These are phyloP conservation scores for Candolleomyces eurysporus DNA, from an alignment of 768 basidiomycete genomes.

Conservation along the genomic window DNA sequence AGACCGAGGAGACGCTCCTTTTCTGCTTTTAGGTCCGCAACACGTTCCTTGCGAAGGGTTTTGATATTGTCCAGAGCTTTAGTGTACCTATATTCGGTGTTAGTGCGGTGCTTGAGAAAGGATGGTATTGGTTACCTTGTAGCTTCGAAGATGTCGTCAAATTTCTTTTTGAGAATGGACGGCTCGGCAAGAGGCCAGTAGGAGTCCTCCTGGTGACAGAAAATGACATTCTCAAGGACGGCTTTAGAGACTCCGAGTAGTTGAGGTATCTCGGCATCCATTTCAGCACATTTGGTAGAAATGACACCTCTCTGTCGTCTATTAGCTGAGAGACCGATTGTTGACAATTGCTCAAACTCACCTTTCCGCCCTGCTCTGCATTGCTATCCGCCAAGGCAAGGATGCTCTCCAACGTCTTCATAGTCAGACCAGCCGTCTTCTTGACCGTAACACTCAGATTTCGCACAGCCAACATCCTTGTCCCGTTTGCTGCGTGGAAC, in stretches of 20 bases:
- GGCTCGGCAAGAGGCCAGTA: constrained; percentile 98
- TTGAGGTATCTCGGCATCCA: constrained; percentile 92
- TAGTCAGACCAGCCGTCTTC: constrained; percentile 83
- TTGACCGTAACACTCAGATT: constrained; percentile 92
- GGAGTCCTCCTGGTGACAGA: constrained; percentile 98
- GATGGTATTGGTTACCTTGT: constrained; percentile 61
- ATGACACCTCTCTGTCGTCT: constrained; percentile 71
- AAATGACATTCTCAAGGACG: constrained; percentile 99
- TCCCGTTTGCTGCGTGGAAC: constrained; percentile 87
- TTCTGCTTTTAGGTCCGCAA: constrained; percentile 89
- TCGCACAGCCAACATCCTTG: constrained; percentile 85
- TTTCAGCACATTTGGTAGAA: constrained; percentile 96
- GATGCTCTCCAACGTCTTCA: constrained; percentile 97
- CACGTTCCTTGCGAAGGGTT: constrained; percentile 82
- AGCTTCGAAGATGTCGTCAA: constrained; percentile 99
- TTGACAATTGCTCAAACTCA: constrained; percentile 28
- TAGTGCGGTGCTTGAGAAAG: not conserved
- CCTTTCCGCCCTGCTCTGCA: constrained; percentile 73
- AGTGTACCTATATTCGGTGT: constrained; percentile 66
- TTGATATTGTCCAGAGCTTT: constrained; percentile 96
- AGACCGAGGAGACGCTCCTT: constrained; percentile 81
- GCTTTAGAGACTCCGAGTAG: constrained; percentile 94
- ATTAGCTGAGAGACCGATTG: not conserved
- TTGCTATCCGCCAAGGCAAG: constrained; percentile 66
- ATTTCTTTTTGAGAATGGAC: constrained; percentile 92